phyloP scores from a whole-genome alignment of 352 stramenopile genomes.

The Phytophthora multivora region DNA sequence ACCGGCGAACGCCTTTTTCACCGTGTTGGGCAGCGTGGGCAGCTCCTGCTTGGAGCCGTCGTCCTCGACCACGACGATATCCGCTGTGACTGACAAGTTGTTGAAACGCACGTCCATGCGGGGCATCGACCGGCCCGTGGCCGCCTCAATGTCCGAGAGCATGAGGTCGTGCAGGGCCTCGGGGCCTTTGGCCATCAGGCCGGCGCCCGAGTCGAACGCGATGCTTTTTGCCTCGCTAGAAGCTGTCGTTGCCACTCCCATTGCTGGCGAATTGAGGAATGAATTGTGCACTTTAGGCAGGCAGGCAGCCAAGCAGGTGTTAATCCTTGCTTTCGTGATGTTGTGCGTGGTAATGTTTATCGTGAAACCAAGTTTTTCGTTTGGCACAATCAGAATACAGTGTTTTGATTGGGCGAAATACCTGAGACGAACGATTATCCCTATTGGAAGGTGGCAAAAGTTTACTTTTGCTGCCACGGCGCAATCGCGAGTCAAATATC shows the following conservation, averaged over 20 bases:
- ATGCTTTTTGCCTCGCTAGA: conserved; percentile 15
- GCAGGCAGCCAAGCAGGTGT: too few relatives aligned
- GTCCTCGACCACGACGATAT: conserved; percentile 34
- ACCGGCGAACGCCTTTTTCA: conserved; percentile 37
- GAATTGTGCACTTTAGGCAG: neutral
- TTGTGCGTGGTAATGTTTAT: conserved; percentile 12
- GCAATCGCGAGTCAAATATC: too few relatives aligned
- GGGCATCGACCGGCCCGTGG: conserved; percentile 35
- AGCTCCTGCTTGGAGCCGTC: conserved; percentile 31
- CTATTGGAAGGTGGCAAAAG: neutral
- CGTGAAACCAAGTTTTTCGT: neutral
- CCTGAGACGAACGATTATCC: neutral
- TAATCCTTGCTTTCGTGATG: neutral
- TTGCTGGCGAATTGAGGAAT: conserved; percentile 27
- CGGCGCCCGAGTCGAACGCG: conserved; percentile 23
- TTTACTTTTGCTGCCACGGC: neutral
- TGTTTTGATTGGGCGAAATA: neutral
- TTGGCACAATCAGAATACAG: conserved; percentile 7
- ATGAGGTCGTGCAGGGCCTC: conserved; percentile 38
- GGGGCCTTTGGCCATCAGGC: conserved; percentile 38
- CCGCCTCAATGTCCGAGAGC: conserved; percentile 25
- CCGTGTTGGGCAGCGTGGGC: conserved; percentile 34
- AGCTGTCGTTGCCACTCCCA: conserved; percentile 15
- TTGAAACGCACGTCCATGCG: conserved; percentile 55
- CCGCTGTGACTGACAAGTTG: conserved; percentile 41